phyloP scores from a whole-genome alignment of 805 yeast species.

The Clavispora phyllophila region DNA sequence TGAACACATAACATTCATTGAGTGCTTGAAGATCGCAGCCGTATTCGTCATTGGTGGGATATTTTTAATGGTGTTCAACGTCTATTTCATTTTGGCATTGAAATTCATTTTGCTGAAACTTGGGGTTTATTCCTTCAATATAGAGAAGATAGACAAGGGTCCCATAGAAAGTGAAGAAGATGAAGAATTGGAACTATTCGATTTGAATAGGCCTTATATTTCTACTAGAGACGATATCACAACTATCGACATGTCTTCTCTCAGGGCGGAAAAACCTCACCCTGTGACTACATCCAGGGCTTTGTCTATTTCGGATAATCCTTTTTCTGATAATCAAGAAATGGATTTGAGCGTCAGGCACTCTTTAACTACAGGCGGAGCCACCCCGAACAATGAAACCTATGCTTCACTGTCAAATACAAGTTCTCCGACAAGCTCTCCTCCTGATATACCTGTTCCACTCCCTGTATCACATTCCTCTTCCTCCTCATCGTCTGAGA shows the following conservation, averaged over 20 bases:
- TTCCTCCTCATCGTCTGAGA: background rate
- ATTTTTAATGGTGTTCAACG: slow-evolving; percentile 40
- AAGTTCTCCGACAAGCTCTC: background rate
- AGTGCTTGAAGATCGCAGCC: slow-evolving; percentile 69
- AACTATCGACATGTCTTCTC: slow-evolving; percentile 27
- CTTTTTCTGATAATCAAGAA: background rate
- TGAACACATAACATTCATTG: slow-evolving; percentile 58
- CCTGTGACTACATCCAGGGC: slow-evolving; percentile 2
- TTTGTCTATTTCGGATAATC: slow-evolving; percentile 5
- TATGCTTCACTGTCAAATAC: background rate
- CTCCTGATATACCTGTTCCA: background rate
- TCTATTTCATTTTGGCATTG: slow-evolving; percentile 31
- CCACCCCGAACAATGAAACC: background rate
- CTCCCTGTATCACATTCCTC: background rate
- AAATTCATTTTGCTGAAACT: slow-evolving; percentile 11
- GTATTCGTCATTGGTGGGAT: slow-evolving; percentile 66
- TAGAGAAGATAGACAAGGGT: slow-evolving; percentile 12
- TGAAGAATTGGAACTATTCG: slow-evolving; percentile 16
- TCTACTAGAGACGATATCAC: slow-evolving; percentile 30
- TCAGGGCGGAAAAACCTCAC: slow-evolving; percentile 3
- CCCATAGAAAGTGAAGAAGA: slow-evolving; percentile 8
- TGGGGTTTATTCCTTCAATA: slow-evolving; percentile 5
- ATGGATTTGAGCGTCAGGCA: background rate
- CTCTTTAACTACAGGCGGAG: background rate
- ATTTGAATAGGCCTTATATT: slow-evolving; percentile 5